Evolutionary conservation across 2,329 filamentous ascomycete species (phyloP).

Genomic region (Alternaria dauci): DNA sequence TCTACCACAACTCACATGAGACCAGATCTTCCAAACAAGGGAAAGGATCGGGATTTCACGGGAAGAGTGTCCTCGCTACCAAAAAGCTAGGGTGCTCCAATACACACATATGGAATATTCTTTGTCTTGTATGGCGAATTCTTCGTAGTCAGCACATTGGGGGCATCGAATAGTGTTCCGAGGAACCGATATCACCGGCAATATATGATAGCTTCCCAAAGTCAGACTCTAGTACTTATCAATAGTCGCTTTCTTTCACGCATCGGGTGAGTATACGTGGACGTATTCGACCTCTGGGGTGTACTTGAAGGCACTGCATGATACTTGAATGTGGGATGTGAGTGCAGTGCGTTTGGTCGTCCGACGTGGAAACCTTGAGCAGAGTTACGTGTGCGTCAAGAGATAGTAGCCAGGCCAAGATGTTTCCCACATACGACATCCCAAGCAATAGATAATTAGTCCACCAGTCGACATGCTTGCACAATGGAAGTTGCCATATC

Average conservation of each 20-base stretch:
- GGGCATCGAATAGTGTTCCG: background rate
- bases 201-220: background rate
- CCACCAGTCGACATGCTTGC: background rate
- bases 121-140: background rate
- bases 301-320: background rate
- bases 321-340: background rate
- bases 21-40: no score
- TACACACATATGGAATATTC: background rate
- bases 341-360: background rate
- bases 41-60: background rate
- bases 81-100: background rate
- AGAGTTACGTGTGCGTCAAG: background rate
- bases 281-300: background rate
- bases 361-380: background rate
- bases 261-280: background rate
- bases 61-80: background rate
- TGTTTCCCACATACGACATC: background rate
- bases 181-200: background rate
- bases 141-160: background rate
- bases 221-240: background rate
- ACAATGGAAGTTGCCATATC: background rate
- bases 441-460: background rate
- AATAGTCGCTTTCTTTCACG: background rate
- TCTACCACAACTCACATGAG: no score
- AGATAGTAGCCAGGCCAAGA: background rate